Base-by-base conservation (phyloP, 129 eudicot genomes). In the Tagetes patula region DNA sequence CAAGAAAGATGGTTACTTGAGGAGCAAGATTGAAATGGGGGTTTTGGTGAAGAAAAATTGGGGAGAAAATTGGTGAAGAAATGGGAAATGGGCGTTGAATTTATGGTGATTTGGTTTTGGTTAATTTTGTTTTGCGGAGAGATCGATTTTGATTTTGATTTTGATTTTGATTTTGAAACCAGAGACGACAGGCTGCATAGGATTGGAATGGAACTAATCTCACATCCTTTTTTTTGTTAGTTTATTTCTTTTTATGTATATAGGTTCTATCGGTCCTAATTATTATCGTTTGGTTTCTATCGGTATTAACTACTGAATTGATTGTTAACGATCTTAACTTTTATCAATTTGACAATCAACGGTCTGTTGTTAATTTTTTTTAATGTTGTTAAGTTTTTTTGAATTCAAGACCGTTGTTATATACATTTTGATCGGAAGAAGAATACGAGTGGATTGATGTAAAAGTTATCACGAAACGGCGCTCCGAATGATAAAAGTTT, bases 51-150 rank as follows among this genome's bases (percentile, higher is more conserved):
- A 20, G 27, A 20, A 32, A 64, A 74, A 13, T 61, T 60, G 54
- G 48, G 27, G 50, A 42, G 20, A n/a, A 59, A 59, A 10, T 30
- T 6, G 10, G 53, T 36, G 39, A 6, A 33, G 41, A 55, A n/a
- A 36, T 33, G 64, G 74, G 47, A 47, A 59, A 50, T 27, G 64
- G 42, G 20, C 70, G 47, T 43, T 34, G 65, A 73, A 60, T 67
- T 3, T 52, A 75, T 43, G 47, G 81, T 42, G 70, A 80, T 36
- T 70, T 69, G 75, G 82, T 9, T 73, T 48, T 60, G n/a, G 63
- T 70, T 40, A 42, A 6, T 13, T 30, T 55, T 8, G 34, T 67
- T 47, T 67, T 67, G 80, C 74, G 50, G 74, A 66, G 67, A 66
- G 42, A 75, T 75, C 46, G 34, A 55, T 75, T 75, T 20, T 20